Evolutionary conservation across 2,329 filamentous ascomycete genomes (phyloP), one percentile per base, ranked within the genome.

Genomic region (Macrophomina tecta): DNA sequence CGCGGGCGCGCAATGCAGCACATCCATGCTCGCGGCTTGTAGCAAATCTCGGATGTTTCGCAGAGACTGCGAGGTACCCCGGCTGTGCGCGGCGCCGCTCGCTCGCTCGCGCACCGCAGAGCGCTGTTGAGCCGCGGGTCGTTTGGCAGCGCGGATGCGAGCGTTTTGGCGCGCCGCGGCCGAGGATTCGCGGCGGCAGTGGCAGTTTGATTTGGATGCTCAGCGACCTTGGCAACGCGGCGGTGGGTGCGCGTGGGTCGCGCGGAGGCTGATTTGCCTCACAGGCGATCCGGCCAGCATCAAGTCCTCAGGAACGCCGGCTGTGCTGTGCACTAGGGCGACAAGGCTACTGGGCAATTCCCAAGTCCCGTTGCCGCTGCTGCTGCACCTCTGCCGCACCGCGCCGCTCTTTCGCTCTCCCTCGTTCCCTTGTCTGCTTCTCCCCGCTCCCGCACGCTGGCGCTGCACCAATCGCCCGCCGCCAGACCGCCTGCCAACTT

Each of bases 371-470:
- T 16, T 11, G 55, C 55, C 45, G 55, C 55, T 32, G 48, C 49
- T 34, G 49, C 49, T 52, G 49, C 49, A 52, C 49, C 49, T 52
- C 49, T 52, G 49, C 49, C 49, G 49, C 49, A 52, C 30, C 49
- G 48, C 48, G 49, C 49, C 49, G 49, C 42, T 40, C 55, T 18
- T 38, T 52, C 61, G 36, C 28, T 52, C 61, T 63, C 60, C n/a
- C 30, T 64, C 61, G 28, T 30, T 49, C 45, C 23, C 34, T 6
- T 38, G n/a, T 38, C 32, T 52, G 46, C 46, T 52, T 52, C 61
- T 52, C 61, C 60, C 48, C 61, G 46, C 61, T 53, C 61, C 61
- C 61, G 61, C 61, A 64, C 48, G 42, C 61, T 53, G 61, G 61
- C 42, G 48, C 61, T 49, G 45, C 56, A 49, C 58, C 42, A 62